These are phyloP conservation scores for Penicillium macrosclerotiorum DNA, from an alignment of 495 filamentous ascomycete genomes.

Conservation along the genomic window DNA sequence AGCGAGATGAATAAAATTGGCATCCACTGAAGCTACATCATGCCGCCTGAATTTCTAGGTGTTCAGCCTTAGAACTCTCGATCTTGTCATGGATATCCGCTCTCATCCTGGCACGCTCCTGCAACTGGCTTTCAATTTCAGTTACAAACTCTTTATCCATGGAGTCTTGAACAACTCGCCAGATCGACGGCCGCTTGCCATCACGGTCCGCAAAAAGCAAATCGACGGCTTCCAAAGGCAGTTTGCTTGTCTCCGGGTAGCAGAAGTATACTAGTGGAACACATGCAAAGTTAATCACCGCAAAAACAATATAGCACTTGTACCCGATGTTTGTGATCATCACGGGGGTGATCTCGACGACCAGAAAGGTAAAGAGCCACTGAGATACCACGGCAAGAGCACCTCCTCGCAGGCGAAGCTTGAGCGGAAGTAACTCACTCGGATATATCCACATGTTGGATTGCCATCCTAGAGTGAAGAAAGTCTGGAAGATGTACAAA, in stretches of 20 bases:
- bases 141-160: constrained; percentile 12
- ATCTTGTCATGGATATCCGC: background rate
- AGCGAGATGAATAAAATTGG: background rate
- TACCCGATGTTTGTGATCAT: constrained; percentile 51
- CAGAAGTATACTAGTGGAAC: constrained; percentile 57
- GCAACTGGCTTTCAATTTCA: constrained; percentile 8
- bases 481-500: constrained; percentile 16
- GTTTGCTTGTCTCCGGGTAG: constrained; percentile 55
- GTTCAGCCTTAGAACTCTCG: background rate
- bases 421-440: constrained; percentile 37
- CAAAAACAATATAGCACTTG: constrained; percentile 55
- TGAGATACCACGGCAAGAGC: constrained; percentile 7
- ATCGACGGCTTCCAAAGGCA: constrained; percentile 13
- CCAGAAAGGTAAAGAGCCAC: constrained; percentile 25
- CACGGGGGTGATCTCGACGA: constrained; percentile 55
- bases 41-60: constrained; percentile 1
- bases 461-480: constrained; percentile 17
- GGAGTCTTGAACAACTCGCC: constrained; percentile 16
- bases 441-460: constrained; percentile 36
- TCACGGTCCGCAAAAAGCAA: constrained; percentile 18
- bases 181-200: constrained; percentile 14
- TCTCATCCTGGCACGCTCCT: constrained; percentile 12
- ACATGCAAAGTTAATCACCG: constrained; percentile 24
- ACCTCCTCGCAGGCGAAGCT: constrained; percentile 21
- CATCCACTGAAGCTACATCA: background rate